A percentile compares a stretch with the other conserved stretches of the same genome.
These are phyloP conservation scores for Enterospora canceri DNA, from an alignment of 371 early-diverging fungal genomes.

Conservation along the genomic window DNA sequence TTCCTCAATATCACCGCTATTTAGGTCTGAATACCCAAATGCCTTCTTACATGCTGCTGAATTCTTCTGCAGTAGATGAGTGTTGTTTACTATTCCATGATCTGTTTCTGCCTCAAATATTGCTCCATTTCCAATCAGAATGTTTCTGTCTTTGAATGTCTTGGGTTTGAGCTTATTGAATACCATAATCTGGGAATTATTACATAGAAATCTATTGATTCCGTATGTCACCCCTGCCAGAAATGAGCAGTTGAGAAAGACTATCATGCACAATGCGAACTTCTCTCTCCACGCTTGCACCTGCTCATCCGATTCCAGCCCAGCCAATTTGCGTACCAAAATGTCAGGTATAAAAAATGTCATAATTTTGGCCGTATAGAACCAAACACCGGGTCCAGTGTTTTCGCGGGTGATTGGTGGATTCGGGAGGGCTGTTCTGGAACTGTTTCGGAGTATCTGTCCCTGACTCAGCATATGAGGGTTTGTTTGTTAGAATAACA, in stretches of 20 bases:
- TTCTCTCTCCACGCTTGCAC: conserved; percentile 58
- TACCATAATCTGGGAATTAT: conserved; percentile 33
- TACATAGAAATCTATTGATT: conserved; percentile 55
- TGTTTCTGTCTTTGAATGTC: conserved; percentile 23
- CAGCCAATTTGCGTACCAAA: conserved; percentile 38
- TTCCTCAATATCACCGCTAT: conserved; percentile 7
- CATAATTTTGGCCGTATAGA: conserved; percentile 8
- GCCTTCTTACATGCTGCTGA: conserved; percentile 40
- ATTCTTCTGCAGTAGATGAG: conserved; percentile 32
- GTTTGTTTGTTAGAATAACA: background rate
- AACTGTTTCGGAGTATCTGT: conserved; percentile 33
- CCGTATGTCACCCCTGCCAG: conserved; percentile 56
- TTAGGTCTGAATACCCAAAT: conserved; percentile 30
- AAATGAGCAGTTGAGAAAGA: conserved; percentile 46
- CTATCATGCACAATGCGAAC: conserved; percentile 52
- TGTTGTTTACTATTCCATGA: conserved; percentile 20
- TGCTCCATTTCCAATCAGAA: conserved; percentile 47
- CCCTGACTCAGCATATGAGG: conserved; percentile 26
- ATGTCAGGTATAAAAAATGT: conserved; percentile 41
- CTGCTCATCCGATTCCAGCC: conserved; percentile 41
- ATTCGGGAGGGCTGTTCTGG: conserved; percentile 33
- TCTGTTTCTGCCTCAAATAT: conserved; percentile 25
- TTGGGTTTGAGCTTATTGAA: conserved; percentile 35
- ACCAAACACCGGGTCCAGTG: conserved; percentile 6
- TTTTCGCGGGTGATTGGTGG: background rate